Evolutionary conservation across 2,329 filamentous ascomycete genomes (phyloP), one percentile per base, ranked within the genome.

Genomic region (Acrocalymma vagum): DNA sequence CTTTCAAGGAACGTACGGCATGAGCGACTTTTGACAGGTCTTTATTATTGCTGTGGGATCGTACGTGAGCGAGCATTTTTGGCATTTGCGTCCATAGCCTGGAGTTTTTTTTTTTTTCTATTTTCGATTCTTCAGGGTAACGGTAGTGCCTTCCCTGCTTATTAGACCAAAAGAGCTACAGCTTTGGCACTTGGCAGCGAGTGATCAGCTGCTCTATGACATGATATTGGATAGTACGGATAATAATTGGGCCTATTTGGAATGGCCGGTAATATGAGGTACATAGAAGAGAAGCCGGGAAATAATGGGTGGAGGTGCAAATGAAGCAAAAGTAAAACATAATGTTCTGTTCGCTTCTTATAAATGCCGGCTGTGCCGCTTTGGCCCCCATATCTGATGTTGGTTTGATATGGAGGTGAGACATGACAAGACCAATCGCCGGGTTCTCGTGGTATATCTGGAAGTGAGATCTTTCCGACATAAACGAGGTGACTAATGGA

Each of bases 1-100:
- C 85, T 2, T 92, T 94, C 66, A 79, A 72, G 36, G 53, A 69
- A 34, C 60, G 64, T 44, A 48, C 48, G 32, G 52, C 51, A 41
- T 65, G 60, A 32, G 38, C n/a, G 27, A 11, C 24, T n/a, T 13
- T 26, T 42, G 20, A n/a, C n/a, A n/a, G n/a, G 21, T 23, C 15
- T n/a, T 25, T 44, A 41, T 30, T 22, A 35, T 51, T 27, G 36
- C 48, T 41, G 51, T 52, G 45, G 47, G 39, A 45, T 50, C 46
- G 45, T 51, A 48, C 31, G 46, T 55, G 49, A n/a, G n/a, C 54
- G 35, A 57, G 52, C 53, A 51, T 50, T 53, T 47, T 42, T 48
- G 51, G 55, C 57, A 55, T 60, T 53, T 53, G 54, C 54, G 55
- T 61, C 43, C 35, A 42, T 48, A 44, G 32, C 36, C 17, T 48